Base-by-base conservation (phyloP, 345 rosid genomes). In the Garcia nutans region DNA sequence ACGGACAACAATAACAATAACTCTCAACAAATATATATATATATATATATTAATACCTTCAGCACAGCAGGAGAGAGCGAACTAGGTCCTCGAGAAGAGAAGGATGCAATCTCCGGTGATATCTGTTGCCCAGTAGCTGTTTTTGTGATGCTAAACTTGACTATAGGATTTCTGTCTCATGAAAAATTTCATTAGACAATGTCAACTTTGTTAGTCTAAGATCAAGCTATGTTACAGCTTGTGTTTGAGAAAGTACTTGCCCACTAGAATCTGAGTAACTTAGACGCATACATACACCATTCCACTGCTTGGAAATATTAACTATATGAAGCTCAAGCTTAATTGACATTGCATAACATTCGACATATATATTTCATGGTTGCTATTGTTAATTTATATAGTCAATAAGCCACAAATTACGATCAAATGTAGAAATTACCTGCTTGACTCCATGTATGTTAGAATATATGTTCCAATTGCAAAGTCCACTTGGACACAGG, bases 41-140 rank as follows among this genome's bases (percentile, higher is more conserved):
- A 60, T 49, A 6, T 76, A n/a, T 57, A 50, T 6, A 33, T 3
- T 45, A 16, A 15, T 74, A 85, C 92, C 89, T 89, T 89, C 77
- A 89, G 75, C 13, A 87, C 82, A 37, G 86, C 74, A 2, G 92
- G 88, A 33, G 89, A 81, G 63, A 89, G 83, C 10, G 92, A 87
- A 68, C 83, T 87, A 10, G 90, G 92, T 45, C 92, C 92, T 75
- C 90, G 78, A 52, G 90, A 81, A 55, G 90, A 89, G 77, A 89
- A 89, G 80, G 74, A 74, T 8, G 88, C 90, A 12, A 87, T 76
- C 82, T 89, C 87, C 6, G 88, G 90, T 42, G 92, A 82, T 75
- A 84, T 75, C 60, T 84, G 85, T 20, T 74, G 69, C 65, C 92
- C 88, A 47, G 83, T 23, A 19, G 70, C 74, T 23, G 89, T 87